phyloP scores from a whole-genome alignment of 208 protist species.

The Crithidia brevicula region DNA sequence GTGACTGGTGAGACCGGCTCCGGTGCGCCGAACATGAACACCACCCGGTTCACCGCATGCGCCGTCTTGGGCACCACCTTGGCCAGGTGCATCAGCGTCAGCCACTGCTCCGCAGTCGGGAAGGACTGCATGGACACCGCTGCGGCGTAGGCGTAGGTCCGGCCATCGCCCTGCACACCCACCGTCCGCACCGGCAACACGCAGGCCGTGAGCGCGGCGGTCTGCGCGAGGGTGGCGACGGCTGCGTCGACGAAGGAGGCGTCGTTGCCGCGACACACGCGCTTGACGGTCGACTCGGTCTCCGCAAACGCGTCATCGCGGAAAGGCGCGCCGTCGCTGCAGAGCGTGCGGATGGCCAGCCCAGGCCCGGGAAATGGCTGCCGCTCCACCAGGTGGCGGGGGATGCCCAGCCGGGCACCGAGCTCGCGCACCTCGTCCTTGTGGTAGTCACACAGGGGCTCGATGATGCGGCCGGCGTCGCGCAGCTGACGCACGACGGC shows the following conservation, averaged over 20 bases:
- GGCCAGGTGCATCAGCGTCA: slow-evolving; percentile 71
- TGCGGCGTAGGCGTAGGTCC: slow-evolving; percentile 95
- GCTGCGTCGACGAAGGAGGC: neutral
- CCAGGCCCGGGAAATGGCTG: slow-evolving; percentile 98
- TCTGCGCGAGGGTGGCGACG: slow-evolving; percentile 12
- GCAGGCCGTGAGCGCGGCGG: slow-evolving; percentile 32
- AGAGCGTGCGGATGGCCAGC: slow-evolving; percentile 97
- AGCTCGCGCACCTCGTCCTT: slow-evolving; percentile 98
- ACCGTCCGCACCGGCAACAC: slow-evolving; percentile 95
- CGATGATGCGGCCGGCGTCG: slow-evolving; percentile 94
- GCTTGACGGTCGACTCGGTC: slow-evolving; percentile 47
- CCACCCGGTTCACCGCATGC: slow-evolving; percentile 94
- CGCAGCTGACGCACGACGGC: slow-evolving; percentile 94
- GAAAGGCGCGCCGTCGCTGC: slow-evolving; percentile 77
- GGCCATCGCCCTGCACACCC: slow-evolving; percentile 97
- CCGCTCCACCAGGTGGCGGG: slow-evolving; percentile 89
- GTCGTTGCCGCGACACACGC: slow-evolving; percentile 25
- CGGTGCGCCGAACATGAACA: slow-evolving; percentile 87
- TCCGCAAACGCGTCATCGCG: slow-evolving; percentile 46
- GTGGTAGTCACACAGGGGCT: slow-evolving; percentile 97
- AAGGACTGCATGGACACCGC: slow-evolving; percentile 74
- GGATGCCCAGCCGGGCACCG: slow-evolving; percentile 93
- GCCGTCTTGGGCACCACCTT: slow-evolving; percentile 90
- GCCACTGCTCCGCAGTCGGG: slow-evolving; percentile 76
- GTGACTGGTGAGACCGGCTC: slow-evolving; percentile 29